phyloP scores from a whole-genome alignment of 441 rosid species.

The Eugenia klotzschiana region DNA sequence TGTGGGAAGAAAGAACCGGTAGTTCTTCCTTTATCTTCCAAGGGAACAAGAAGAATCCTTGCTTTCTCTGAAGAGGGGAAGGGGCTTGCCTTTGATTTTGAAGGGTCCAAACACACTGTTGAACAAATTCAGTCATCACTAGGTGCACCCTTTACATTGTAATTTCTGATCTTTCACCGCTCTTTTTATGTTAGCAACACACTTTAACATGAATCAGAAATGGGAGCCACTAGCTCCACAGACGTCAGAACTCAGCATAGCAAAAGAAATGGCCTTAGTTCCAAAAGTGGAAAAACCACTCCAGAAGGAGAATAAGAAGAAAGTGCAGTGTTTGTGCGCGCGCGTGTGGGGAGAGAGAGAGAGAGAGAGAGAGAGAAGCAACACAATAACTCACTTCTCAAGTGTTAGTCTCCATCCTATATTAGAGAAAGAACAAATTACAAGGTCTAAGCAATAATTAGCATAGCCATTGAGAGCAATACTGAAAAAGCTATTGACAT shows the following conservation, averaged over 20 bases:
- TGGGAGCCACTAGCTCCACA: neutral
- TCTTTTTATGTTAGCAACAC: neutral
- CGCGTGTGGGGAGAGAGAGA: fast-evolving
- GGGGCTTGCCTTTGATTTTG: neutral
- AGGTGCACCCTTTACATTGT: neutral
- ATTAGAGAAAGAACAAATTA: neutral
- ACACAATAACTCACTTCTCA: neutral
- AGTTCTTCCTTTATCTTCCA: neutral
- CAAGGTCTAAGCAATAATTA: neutral
- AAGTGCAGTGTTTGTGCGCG: neutral
- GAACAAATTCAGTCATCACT: neutral
- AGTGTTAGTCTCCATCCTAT: neutral
- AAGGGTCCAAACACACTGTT: neutral
- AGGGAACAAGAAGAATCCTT: neutral
- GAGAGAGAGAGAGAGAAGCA: neutral
- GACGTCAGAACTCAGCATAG: neutral
- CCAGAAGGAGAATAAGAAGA: neutral
- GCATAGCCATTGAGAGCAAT: neutral
- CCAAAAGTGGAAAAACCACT: neutral
- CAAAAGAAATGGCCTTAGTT: neutral
- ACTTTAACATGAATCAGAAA: neutral
- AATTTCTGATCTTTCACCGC: neutral
- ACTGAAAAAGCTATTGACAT: neutral
- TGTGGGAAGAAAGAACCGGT: neutral
- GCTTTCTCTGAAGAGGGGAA: neutral